Evolutionary conservation across 768 basidiomycete genomes (phyloP).

Genomic region (Hypholoma fasciculare): DNA sequence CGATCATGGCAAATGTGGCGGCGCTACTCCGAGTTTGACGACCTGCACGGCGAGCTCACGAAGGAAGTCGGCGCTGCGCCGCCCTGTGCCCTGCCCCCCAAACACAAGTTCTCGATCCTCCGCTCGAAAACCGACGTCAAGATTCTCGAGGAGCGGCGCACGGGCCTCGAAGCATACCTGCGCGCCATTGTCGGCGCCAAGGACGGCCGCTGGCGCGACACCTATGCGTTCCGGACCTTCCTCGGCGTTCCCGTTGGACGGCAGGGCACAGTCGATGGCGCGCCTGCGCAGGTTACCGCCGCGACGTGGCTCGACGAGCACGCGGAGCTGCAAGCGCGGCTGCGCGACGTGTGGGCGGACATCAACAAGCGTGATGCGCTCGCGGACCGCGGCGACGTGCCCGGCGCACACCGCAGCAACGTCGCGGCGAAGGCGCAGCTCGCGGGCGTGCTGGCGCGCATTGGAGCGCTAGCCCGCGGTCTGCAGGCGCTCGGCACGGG

Average conservation of each 20-base stretch:
- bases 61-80: slow-evolving; percentile 81
- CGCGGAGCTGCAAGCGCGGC: slow-evolving; percentile 67
- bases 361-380: slow-evolving; percentile 88
- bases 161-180: slow-evolving; percentile 80
- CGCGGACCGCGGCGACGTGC: slow-evolving; percentile 70
- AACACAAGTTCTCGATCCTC: slow-evolving; percentile 73
- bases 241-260: slow-evolving; percentile 77
- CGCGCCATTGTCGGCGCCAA: slow-evolving; percentile 82
- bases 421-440: slow-evolving; percentile 87
- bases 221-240: slow-evolving; percentile 81
- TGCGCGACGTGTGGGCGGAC: slow-evolving; percentile 82
- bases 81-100: slow-evolving; percentile 80
- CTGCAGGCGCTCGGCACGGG: slow-evolving; percentile 61
- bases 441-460: slow-evolving; percentile 72
- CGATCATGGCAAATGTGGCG: slow-evolving; percentile 93
- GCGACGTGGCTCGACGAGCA: slow-evolving; percentile 93
- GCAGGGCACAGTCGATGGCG: slow-evolving; percentile 30
- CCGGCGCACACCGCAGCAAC: slow-evolving; percentile 74
- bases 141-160: slow-evolving; percentile 74
- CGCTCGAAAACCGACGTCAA: slow-evolving; percentile 57
- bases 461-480: slow-evolving; percentile 69
- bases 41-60: slow-evolving; percentile 79
- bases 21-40: slow-evolving; percentile 93
- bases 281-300: slow-evolving; percentile 58
- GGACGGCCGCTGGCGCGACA: slow-evolving; percentile 82